Conservation (phyloP, 768 basidiomycete genomes). For the Neoboletus magnificus region DNA sequence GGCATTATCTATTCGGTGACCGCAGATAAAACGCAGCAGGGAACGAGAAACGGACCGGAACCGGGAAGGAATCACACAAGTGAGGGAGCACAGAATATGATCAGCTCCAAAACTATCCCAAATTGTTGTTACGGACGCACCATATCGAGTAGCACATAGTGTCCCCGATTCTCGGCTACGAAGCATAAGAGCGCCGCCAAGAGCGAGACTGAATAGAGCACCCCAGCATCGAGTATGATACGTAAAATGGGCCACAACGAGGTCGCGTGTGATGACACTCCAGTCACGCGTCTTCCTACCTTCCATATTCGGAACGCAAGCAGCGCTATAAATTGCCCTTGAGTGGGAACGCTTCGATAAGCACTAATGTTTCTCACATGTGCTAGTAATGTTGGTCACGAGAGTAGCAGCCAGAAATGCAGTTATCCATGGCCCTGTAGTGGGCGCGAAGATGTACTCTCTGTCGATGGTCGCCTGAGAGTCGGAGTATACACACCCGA, state of each 20-base stretch:
- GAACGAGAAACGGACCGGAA: not conserved
- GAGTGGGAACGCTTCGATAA: not conserved
- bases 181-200: conserved; percentile 22
- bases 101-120: not conserved
- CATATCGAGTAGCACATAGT: conserved; percentile 24
- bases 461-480: conserved; percentile 4
- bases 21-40: not conserved
- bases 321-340: conserved; percentile 8
- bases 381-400: conserved; percentile 18
- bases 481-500: conserved; percentile 15
- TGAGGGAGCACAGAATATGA: not conserved
- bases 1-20: not conserved
- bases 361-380: conserved; percentile 6
- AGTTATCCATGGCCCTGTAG: conserved; percentile 20
- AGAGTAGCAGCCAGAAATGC: conserved; percentile 21
- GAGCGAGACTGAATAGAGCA: conserved; percentile 24
- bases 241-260: conserved; percentile 16
- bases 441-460: conserved; percentile 15
- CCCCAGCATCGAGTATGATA: conserved; percentile 23
- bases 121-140: not conserved
- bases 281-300: conserved; percentile 5
- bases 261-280: not conserved
- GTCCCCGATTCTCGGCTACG: conserved; percentile 16
- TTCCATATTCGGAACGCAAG: conserved; percentile 27
- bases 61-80: not conserved